Base-by-base conservation (phyloP, 2,329 filamentous ascomycete species). In the Xylaria polymorpha region DNA sequence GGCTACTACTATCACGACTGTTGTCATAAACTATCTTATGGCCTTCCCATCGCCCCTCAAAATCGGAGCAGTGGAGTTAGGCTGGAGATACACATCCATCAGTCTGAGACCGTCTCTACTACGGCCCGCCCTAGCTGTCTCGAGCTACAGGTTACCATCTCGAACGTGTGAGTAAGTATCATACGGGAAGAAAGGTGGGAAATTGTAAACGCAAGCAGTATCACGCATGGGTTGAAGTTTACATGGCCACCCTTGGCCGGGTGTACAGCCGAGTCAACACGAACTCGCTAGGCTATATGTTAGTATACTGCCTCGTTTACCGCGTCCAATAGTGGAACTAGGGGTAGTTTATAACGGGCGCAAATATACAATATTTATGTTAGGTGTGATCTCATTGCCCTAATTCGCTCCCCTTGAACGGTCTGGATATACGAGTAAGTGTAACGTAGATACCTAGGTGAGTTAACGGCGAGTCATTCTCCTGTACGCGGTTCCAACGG, bases 151-250 rank as follows among this genome's bases (percentile, higher is more conserved):
- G n/a, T 4, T 39, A 22, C 35, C n/a, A 35, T 25, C 37, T 22
- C 12, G 9, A 18, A 5, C 37, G 53, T 14, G 53, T 48, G 50
- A 50, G 29, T n/a, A 48, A 41, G 39, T 44, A 32, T 14, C 39
- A 50, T 61, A 7, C 44, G 55, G 44, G 37, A 61, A 37, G 25
- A 58, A 41, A 67, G 44, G 44, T 64, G 39, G 53, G 32, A 14
- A 51, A 41, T n/a, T 39, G 22, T 35, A 22, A 20, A 39, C 53
- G 22, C 43, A 14, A 37, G 25, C 25, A 20, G 15, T 39, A 39
- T 56, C 44, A 20, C 22, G 20, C 39, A 25, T 56, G 46, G n/a
- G 46, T 43, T 39, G 20, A 53, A 61, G 46, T 67, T 50, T 18
- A 35, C 48, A 41, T 59, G 51, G 37, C 22, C 22, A n/a, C 25